Percentiles rank a stretch among this genome's conserved stretches.
Evolutionary conservation across 31 red algal species (phyloP).

Genomic region (Endocladia muricata): DNA sequence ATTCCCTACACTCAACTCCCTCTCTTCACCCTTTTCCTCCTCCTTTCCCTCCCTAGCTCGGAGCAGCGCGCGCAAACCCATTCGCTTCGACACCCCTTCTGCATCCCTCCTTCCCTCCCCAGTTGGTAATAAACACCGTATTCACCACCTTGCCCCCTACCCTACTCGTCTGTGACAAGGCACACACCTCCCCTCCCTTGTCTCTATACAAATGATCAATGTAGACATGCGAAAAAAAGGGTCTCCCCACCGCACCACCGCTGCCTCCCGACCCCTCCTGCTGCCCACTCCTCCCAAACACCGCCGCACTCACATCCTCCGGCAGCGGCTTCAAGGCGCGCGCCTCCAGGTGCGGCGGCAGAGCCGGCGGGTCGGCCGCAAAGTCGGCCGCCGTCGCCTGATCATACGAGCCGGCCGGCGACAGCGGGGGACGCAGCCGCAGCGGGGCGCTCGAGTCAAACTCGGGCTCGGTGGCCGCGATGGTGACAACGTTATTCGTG

Average conservation of each 20-base stretch:
- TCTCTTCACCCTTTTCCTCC: no score
- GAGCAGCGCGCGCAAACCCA: no score
- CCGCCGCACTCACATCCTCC: not conserved
- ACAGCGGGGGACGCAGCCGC: not conserved
- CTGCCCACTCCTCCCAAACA: not conserved
- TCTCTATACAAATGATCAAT: slow-evolving; percentile 49
- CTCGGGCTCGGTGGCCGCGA: slow-evolving; percentile 20
- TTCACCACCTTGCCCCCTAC: slow-evolving; percentile 43
- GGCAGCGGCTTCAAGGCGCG: slow-evolving; percentile 38
- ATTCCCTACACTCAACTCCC: no score
- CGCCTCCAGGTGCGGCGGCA: slow-evolving; percentile 30
- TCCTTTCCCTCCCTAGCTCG: no score
- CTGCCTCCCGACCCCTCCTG: not conserved
- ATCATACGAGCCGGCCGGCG: slow-evolving; percentile 24
- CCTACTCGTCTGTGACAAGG: slow-evolving; percentile 41
- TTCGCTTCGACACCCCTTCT: no score
- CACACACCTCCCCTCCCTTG: not conserved
- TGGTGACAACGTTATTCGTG: slow-evolving; percentile 41
- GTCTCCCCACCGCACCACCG: not conserved
- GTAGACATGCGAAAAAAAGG: slow-evolving; percentile 49
- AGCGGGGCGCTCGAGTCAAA: slow-evolving; percentile 26
- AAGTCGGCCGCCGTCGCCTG: slow-evolving; percentile 16
- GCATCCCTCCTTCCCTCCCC: no score
- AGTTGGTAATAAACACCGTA: slow-evolving; percentile 39
- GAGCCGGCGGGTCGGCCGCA: slow-evolving; percentile 22